These are phyloP conservation scores for Panus rudis DNA, from an alignment of 768 basidiomycete species.

Conservation along the genomic window DNA sequence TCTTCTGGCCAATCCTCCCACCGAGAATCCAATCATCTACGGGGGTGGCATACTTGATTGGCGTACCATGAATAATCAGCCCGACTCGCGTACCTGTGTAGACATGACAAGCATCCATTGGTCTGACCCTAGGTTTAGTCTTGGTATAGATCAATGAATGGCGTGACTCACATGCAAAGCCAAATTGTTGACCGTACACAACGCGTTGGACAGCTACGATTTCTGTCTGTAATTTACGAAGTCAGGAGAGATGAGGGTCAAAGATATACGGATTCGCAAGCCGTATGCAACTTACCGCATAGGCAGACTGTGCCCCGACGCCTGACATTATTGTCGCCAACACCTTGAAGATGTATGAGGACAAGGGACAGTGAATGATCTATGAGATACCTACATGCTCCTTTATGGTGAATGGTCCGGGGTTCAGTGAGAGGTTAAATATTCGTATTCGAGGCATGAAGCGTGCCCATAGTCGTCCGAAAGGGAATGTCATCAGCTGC, in stretches of 20 bases:
- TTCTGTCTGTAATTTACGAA: conserved; percentile 37
- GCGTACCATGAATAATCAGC: background rate
- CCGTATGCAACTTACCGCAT: conserved; percentile 36
- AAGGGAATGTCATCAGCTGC: conserved; percentile 61
- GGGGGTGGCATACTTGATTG: background rate
- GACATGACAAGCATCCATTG: conserved; percentile 26
- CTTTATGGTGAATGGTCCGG: conserved; percentile 73
- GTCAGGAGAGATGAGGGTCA: background rate
- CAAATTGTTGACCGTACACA: conserved; percentile 59
- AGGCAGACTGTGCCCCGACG: conserved; percentile 54
- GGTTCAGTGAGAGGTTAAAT: conserved; percentile 59
- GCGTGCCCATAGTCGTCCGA: conserved; percentile 63
- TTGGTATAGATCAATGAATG: background rate
- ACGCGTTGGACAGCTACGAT: conserved; percentile 72
- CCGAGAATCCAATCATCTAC: conserved; percentile 23
- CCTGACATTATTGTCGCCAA: conserved; percentile 67
- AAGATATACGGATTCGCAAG: background rate
- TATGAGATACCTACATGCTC: conserved; percentile 48
- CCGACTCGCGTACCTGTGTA: conserved; percentile 13
- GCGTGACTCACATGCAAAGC: conserved; percentile 45
- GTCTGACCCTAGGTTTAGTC: conserved; percentile 8
- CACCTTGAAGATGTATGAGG: conserved; percentile 29
- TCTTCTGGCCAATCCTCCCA: conserved; percentile 29
- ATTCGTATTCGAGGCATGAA: conserved; percentile 45
- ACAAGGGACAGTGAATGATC: conserved; percentile 40